These are phyloP conservation scores for Globisporangium paddicum DNA, from an alignment of 352 stramenopile genomes.

Conservation along the genomic window DNA sequence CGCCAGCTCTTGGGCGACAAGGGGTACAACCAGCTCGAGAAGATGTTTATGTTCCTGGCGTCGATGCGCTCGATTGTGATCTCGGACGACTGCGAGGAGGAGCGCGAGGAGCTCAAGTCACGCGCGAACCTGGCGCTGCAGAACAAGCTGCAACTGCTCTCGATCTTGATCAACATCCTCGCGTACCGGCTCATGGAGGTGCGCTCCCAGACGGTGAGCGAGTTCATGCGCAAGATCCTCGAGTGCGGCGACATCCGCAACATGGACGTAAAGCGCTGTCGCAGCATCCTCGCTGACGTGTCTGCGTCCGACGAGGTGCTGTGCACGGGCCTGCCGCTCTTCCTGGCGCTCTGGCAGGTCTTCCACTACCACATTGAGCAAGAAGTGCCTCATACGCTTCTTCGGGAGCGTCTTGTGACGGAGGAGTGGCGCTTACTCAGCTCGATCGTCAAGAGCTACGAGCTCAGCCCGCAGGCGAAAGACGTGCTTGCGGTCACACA, in stretches of 20 bases:
- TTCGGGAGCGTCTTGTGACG: slow-evolving; percentile 48
- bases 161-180: slow-evolving; percentile 81
- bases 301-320: slow-evolving; percentile 58
- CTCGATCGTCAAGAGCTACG: slow-evolving; percentile 67
- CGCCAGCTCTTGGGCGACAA: slow-evolving; percentile 76
- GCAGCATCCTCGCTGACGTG: slow-evolving; percentile 41
- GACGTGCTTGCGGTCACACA: not conserved
- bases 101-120: slow-evolving; percentile 16
- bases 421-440: slow-evolving; percentile 59
- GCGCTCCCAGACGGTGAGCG: slow-evolving; percentile 33
- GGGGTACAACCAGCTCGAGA: slow-evolving; percentile 84
- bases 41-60: slow-evolving; percentile 81
- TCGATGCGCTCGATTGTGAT: slow-evolving; percentile 78
- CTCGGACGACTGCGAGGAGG: slow-evolving; percentile 22
- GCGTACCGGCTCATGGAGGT: slow-evolving; percentile 74
- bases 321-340: slow-evolving; percentile 63
- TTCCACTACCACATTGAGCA: slow-evolving; percentile 86
- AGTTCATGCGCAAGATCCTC: slow-evolving; percentile 54
- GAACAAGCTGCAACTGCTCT: slow-evolving; percentile 82
- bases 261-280: slow-evolving; percentile 35
- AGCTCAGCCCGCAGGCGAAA: slow-evolving; percentile 21
- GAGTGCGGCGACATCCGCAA: slow-evolving; percentile 17
- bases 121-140: slow-evolving; percentile 71
- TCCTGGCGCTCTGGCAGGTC: slow-evolving; percentile 75
- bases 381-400: slow-evolving; percentile 56